Conservation (phyloP, 495 filamentous ascomycete species). For the Thozetella sp. region DNA sequence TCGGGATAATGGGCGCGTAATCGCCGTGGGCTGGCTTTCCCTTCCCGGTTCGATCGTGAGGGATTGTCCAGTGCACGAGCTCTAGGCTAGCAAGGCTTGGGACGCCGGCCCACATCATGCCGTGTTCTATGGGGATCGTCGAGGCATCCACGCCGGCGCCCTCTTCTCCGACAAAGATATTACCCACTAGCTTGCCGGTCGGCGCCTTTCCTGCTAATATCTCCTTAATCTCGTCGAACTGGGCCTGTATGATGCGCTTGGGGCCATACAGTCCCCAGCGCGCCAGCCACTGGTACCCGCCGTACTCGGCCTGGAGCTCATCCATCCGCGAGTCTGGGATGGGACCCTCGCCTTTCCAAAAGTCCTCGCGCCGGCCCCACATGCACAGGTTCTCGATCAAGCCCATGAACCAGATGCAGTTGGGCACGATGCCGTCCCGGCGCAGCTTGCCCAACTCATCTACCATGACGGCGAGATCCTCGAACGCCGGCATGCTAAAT, state of each 20-base stretch:
- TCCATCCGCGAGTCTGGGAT: slow-evolving; percentile 44
- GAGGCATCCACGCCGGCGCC: slow-evolving; percentile 38
- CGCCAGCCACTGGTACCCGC: slow-evolving; percentile 39
- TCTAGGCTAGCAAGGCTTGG: slow-evolving; percentile 41
- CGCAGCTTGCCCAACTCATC: slow-evolving; percentile 39
- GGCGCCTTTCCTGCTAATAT: slow-evolving; percentile 31
- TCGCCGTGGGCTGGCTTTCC: slow-evolving; percentile 41
- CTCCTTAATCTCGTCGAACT: slow-evolving; percentile 44
- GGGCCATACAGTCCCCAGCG: slow-evolving; percentile 50
- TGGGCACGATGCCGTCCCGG: slow-evolving; percentile 33
- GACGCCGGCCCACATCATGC: slow-evolving; percentile 38
- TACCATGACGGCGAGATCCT: slow-evolving; percentile 43
- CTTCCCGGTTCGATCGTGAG: slow-evolving; percentile 14
- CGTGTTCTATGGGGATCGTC: slow-evolving; percentile 29
- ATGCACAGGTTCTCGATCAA: slow-evolving; percentile 51
- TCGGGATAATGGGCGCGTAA: slow-evolving; percentile 42
- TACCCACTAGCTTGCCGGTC: slow-evolving; percentile 31
- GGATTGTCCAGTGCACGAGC: slow-evolving; percentile 38
- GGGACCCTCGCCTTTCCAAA: slow-evolving; percentile 43
- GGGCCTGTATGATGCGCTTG: slow-evolving; percentile 41
- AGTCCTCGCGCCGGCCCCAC: slow-evolving; percentile 41
- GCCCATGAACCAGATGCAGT: slow-evolving; percentile 44
- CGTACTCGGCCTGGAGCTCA: slow-evolving; percentile 43
- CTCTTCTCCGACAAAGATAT: slow-evolving; percentile 34
- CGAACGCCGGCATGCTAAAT: slow-evolving; percentile 46